phyloP scores from a whole-genome alignment of 164 flowering plant genomes.

The Vitis riparia region DNA sequence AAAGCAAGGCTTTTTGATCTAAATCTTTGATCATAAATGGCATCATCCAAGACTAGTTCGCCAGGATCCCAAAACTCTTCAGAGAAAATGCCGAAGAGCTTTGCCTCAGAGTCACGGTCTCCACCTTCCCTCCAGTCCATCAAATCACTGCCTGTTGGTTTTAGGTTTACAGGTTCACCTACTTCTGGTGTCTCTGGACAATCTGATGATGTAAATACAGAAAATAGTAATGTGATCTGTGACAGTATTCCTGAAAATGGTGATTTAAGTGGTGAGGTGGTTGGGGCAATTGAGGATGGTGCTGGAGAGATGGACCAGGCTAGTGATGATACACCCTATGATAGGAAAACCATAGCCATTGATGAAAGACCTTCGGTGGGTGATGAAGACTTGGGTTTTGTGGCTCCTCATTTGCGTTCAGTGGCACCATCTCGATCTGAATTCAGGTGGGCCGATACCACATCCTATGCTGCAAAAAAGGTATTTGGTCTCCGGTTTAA shows the following conservation, averaged over 20 bases:
- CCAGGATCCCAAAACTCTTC: conserved; percentile 17
- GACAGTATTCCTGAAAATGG: conserved; percentile 29
- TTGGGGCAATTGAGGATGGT: conserved; percentile 13
- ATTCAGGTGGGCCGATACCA: conserved; percentile 72
- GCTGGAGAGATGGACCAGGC: conserved; percentile 24
- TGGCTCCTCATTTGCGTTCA: conserved; percentile 33
- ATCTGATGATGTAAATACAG: conserved; percentile 7
- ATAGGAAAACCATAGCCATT: conserved; percentile 24
- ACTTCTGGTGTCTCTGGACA: conserved; percentile 10
- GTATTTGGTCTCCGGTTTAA: conserved; percentile 32
- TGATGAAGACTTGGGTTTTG: conserved; percentile 36
- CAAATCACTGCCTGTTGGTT: conserved; percentile 60
- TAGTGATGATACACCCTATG: conserved; percentile 71
- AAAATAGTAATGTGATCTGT: conserved; percentile 9
- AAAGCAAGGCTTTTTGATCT: conserved; percentile 21
- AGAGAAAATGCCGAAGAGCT: conserved; percentile 28
- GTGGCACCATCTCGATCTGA: conserved; percentile 36
- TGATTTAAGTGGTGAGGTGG: conserved; percentile 14
- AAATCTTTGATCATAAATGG: conserved; percentile 18
- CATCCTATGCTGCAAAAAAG: conserved; percentile 68
- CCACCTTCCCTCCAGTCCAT: conserved; percentile 43
- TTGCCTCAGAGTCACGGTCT: conserved; percentile 15
- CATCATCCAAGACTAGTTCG: conserved; percentile 17
- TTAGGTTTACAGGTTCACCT: conserved; percentile 36
- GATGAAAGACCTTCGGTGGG: conserved; percentile 40